phyloP scores from a whole-genome alignment of 2,329 filamentous ascomycete genomes.

The Grosmannia huntii region DNA sequence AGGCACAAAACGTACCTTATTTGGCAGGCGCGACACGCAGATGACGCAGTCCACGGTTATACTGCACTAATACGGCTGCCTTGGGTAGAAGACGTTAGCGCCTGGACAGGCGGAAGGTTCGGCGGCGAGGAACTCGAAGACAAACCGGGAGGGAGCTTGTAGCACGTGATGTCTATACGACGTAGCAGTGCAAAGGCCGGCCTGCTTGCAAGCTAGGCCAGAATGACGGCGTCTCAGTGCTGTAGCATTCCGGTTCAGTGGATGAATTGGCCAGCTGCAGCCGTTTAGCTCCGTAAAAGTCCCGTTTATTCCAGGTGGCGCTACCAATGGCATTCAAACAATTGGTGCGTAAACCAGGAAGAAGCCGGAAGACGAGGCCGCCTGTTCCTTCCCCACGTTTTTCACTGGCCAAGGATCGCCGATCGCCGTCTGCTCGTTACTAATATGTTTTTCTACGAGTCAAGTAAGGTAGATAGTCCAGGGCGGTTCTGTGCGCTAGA shows the following conservation, averaged over 20 bases:
- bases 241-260: not conserved
- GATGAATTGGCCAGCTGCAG: not conserved
- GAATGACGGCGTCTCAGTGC: too few species aligned
- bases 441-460: not conserved
- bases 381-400: slow-evolving; percentile 5
- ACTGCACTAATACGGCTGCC: not conserved
- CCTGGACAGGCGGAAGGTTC: slow-evolving; percentile 6
- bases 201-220: too few species aligned
- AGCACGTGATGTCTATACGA: slow-evolving; percentile 1
- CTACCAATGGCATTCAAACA: not conserved
- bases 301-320: not conserved
- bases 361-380: slow-evolving; percentile 11
- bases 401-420: not conserved
- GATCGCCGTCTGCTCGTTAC: not conserved
- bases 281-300: not conserved
- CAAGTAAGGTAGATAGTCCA: not conserved
- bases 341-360: slow-evolving; percentile 4
- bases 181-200: not conserved
- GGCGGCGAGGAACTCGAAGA: slow-evolving; percentile 8
- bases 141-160: slow-evolving; percentile 3
- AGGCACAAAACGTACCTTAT: not conserved
- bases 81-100: not conserved
- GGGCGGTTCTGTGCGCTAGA: not conserved
- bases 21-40: not conserved
- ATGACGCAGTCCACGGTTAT: not conserved